Conservation (phyloP, 1,139 yeast genomes). For the Debaryomyces sp. region DNA sequence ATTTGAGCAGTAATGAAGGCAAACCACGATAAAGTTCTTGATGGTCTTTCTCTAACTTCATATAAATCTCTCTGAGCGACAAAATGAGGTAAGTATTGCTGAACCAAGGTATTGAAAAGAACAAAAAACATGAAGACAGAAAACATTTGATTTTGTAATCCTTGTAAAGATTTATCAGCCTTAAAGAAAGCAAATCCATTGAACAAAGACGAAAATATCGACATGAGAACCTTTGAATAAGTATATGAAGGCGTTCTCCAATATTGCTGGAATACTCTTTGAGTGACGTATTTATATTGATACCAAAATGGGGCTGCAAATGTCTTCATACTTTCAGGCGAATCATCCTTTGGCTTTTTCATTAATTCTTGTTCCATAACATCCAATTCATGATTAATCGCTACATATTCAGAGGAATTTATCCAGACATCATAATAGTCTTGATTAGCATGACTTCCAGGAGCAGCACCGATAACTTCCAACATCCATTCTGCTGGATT, state of each 20-base stretch:
- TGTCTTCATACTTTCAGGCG: slow-evolving; percentile 23
- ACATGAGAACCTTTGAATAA: slow-evolving; percentile 42
- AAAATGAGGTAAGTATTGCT: slow-evolving; percentile 47
- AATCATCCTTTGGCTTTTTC: slow-evolving; percentile 26
- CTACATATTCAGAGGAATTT: slow-evolving; percentile 28
- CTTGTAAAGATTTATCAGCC: slow-evolving; percentile 35
- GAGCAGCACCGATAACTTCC: too few relatives aligned
- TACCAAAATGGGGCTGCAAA: slow-evolving; percentile 31
- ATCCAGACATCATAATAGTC: slow-evolving; percentile 39
- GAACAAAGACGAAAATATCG: slow-evolving; percentile 43
- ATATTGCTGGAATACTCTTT: slow-evolving; percentile 35
- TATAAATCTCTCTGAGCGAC: slow-evolving; percentile 38
- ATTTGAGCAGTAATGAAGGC: slow-evolving; percentile 60
- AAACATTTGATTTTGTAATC: slow-evolving; percentile 52
- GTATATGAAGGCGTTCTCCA: slow-evolving; percentile 49
- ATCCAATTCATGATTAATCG: slow-evolving; percentile 26
- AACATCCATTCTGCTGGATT: too few relatives aligned
- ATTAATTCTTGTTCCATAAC: slow-evolving; percentile 31
- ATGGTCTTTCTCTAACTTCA: slow-evolving; percentile 38
- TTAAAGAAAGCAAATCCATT: slow-evolving; percentile 50
- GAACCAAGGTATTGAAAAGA: slow-evolving; percentile 53
- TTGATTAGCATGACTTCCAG: slow-evolving; percentile 7
- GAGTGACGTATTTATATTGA: slow-evolving; percentile 28
- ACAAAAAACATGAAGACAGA: slow-evolving; percentile 56
- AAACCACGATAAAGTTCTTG: slow-evolving; percentile 32